A percentile compares a stretch with the other conserved stretches of the same genome.
phyloP scores from a whole-genome alignment of 176 grass and related monocot genomes.

The Cocos nucifera region DNA sequence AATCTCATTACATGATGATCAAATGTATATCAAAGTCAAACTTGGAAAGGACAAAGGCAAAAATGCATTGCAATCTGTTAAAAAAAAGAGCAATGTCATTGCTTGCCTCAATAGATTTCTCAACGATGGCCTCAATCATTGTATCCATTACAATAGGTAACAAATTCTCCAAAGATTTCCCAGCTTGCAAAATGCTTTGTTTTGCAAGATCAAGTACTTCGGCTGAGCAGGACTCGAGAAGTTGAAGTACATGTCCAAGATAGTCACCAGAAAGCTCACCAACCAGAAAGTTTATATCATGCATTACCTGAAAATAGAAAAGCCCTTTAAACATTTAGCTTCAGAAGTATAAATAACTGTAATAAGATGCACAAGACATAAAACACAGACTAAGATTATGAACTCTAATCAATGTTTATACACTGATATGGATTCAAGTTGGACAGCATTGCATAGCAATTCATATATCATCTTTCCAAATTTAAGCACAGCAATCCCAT shows the following conservation, averaged over 20 bases:
- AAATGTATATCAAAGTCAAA: too few species aligned
- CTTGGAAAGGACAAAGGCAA: not conserved
- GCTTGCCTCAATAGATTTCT: slow-evolving; percentile 85
- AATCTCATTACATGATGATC: too few species aligned
- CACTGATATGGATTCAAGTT: too few species aligned
- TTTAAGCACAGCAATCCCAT: too few species aligned
- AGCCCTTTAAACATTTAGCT: not conserved
- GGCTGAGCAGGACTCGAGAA: slow-evolving; percentile 52
- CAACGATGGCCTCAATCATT: slow-evolving; percentile 77
- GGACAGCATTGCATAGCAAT: too few species aligned
- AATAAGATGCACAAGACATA: not conserved
- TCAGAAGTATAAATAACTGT: not conserved
- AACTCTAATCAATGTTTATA: too few species aligned
- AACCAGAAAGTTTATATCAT: slow-evolving; percentile 57
- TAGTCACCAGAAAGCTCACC: slow-evolving; percentile 58
- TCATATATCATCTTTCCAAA: too few species aligned
- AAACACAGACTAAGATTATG: not conserved
- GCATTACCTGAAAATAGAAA: slow-evolving; percentile 59
- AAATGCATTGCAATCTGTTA: too few species aligned
- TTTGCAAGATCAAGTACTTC: slow-evolving; percentile 73
- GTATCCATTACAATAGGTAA: slow-evolving; percentile 71
- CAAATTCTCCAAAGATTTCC: slow-evolving; percentile 55
- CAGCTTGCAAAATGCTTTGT: slow-evolving; percentile 73
- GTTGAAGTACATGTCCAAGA: slow-evolving; percentile 45
- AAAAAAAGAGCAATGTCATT: not conserved